Evolutionary conservation across 805 yeast genomes (phyloP), one percentile per base, ranked within the genome.

Genomic region (Zygoascus tannicola): DNA sequence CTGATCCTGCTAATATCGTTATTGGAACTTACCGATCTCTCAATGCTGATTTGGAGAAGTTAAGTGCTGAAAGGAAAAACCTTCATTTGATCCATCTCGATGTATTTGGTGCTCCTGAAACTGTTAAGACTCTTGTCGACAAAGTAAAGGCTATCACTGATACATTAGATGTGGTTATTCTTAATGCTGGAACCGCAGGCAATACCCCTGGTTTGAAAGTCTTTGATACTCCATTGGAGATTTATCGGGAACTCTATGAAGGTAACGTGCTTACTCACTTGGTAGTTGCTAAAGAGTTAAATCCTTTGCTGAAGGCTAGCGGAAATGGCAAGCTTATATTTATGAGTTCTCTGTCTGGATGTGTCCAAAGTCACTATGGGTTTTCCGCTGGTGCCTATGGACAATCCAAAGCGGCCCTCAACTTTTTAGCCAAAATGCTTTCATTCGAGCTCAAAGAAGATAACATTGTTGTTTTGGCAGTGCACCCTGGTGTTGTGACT

Each of bases 401-500:
- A 4, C 47, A 48, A 22, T 58, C 67, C 10, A 66, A 67, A 50
- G 67, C 69, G 5, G 69, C 66, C 1, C 40, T 65, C 42, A 65
- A 66, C 52, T 58, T 53, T 48, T 44, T 59, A 5, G 51, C 50
- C 12, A 55, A 48, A 37, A 56, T 55, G 18, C 28, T 66, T 22
- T 46, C 59, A 26, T 15, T 18, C 28, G 68, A 66, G 43, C 39
- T 57, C 22, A 46, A 43, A 5, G 35, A 36, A 2, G 56, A 60
- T 34, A 60, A 54, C 0, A 63, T 56, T 44, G 57, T 50, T 8
- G 54, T 59, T 26, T 48, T 63, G 16, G 50, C 66, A 3, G 12
- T 65, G 12, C 67, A 65, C 41, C 73, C 73, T 1, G 71, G 73
- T 28, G 23, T 54, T 12, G 70, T 69, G 30, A n/a, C n/a, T n/a